Base-by-base conservation (phyloP, 768 basidiomycete species). In the Crassisporium funariophilum region DNA sequence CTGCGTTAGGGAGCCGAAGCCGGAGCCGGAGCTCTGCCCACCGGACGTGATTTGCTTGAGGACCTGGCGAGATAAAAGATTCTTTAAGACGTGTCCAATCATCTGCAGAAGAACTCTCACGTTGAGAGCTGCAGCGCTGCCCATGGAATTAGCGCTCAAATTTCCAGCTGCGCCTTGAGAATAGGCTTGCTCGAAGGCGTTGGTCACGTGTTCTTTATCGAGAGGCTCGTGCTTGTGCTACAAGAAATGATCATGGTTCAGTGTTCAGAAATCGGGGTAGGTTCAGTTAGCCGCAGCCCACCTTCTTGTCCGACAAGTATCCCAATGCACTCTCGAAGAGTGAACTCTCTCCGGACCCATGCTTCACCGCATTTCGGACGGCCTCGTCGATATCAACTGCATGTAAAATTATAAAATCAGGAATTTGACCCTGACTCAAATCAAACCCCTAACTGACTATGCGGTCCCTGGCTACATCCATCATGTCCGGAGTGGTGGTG, bases 111-210 rank as follows among this genome's bases (percentile, higher is more conserved):
- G 46, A n/a, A 13, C 15, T 50, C 65, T 46, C 47, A 82, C 86
- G 74, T 88, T 77, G 53, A 89, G 52, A 11, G 91, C 91, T 15
- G 91, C 91, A 19, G 91, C 91, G 47, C 84, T 76, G 15, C 90
- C 90, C 49, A 91, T 64, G 11, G 81, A 74, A 21, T 72, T 67
- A 2, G 90, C 87, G 50, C 72, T 74, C 58, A 92, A 51, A n/a
- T 61, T 67, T 16, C 71, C 59, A 1, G 78, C 72, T 27, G 78
- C 71, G 5, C 76, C 77, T 36, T 81, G 55, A 6, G 72, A 60
- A 59, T 91, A 91, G 2, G 78, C 87, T 57, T 78, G 54, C 22
- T 78, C 62, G 61, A 91, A 86, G 8, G 86, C 81, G n/a, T 70
- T 55, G 27, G 75, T 73, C 21, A 88, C 81, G 12, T 72, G 70